phyloP scores from a whole-genome alignment of 2,329 filamentous ascomycete genomes.

The Knoxdaviesia proteae region DNA sequence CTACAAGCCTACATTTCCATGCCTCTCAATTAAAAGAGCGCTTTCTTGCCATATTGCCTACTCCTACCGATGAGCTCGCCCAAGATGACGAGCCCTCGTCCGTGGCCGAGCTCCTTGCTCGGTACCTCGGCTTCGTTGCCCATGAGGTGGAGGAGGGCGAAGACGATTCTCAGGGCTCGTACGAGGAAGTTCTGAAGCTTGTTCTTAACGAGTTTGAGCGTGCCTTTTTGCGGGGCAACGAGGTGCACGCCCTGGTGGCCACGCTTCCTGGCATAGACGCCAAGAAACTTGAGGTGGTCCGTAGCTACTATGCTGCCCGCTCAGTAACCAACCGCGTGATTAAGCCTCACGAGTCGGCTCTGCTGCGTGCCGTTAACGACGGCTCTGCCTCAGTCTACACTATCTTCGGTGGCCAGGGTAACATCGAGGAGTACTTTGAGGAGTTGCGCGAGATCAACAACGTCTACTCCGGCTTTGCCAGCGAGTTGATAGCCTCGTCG shows the following conservation, averaged over 20 bases:
- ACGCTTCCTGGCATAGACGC: slow-evolving; percentile 71
- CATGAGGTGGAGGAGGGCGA: slow-evolving; percentile 81
- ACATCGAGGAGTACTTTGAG: slow-evolving; percentile 99
- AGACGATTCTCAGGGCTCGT: slow-evolving; percentile 71
- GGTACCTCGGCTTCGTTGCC: slow-evolving; percentile 82
- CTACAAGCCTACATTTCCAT: slow-evolving; percentile 88
- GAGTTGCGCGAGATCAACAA: slow-evolving; percentile 80
- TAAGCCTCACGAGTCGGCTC: slow-evolving; percentile 79
- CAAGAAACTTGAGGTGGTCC: slow-evolving; percentile 81
- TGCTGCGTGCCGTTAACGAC: slow-evolving; percentile 74
- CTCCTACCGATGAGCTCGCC: slow-evolving; percentile 88
- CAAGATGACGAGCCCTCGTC: slow-evolving; percentile 99
- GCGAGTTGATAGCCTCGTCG: slow-evolving; percentile 60
- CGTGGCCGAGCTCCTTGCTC: slow-evolving; percentile 71
- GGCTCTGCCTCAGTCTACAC: slow-evolving; percentile 71
- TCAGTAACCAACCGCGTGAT: slow-evolving; percentile 68
- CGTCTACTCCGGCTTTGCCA: slow-evolving; percentile 79
- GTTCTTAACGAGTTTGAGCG: slow-evolving; percentile 92
- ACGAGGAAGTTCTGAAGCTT: slow-evolving; percentile 80
- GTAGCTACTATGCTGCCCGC: slow-evolving; percentile 80
- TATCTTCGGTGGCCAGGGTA: slow-evolving; percentile 92
- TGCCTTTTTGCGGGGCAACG: slow-evolving; percentile 82
- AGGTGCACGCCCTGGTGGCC: slow-evolving; percentile 79
- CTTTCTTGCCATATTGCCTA: slow-evolving; percentile 67
- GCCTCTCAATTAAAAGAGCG: slow-evolving; percentile 84